Conservation (phyloP, 2,329 filamentous ascomycete genomes). For the Fusarium penzigii region DNA sequence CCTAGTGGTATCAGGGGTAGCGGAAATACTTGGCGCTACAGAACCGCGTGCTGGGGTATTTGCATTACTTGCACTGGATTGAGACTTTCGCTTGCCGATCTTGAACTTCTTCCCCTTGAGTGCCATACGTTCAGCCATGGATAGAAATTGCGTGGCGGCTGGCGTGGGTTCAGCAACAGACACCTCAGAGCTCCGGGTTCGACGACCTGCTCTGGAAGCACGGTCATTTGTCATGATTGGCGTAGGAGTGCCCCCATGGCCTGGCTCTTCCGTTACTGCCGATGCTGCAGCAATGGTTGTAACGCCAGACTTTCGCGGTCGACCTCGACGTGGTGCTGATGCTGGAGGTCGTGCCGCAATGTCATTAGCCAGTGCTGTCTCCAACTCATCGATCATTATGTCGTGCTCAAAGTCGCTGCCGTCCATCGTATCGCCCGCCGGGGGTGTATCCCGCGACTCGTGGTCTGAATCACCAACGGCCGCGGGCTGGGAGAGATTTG, state of each 20-base stretch:
- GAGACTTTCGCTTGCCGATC: constrained; percentile 43
- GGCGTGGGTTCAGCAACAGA: constrained; percentile 3
- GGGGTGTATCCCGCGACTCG: neutral
- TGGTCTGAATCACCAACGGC: constrained; percentile 3
- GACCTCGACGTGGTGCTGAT: constrained; percentile 24
- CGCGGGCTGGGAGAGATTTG: constrained; percentile 16
- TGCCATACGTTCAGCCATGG: constrained; percentile 59
- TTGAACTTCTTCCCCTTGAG: constrained; percentile 55
- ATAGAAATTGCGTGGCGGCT: constrained; percentile 44
- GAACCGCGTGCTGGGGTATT: constrained; percentile 5
- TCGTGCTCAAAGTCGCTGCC: constrained; percentile 19
- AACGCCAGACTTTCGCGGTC: constrained; percentile 30
- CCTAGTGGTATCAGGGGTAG: neutral
- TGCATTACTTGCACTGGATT: constrained; percentile 1
- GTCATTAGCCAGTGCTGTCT: constrained; percentile 19
- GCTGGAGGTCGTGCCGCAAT: constrained; percentile 3
- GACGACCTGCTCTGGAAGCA: constrained; percentile 24
- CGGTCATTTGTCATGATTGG: constrained; percentile 3
- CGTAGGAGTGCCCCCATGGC: neutral
- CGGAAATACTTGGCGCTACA: neutral
- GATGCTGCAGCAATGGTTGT: constrained; percentile 25
- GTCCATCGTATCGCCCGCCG: neutral
- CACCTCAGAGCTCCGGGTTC: constrained; percentile 21
- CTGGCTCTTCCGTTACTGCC: constrained; percentile 1
- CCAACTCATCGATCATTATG: constrained; percentile 16